Evolutionary conservation across 768 basidiomycete genomes (phyloP).

Genomic region (Lactarius pseudohatsudake): DNA sequence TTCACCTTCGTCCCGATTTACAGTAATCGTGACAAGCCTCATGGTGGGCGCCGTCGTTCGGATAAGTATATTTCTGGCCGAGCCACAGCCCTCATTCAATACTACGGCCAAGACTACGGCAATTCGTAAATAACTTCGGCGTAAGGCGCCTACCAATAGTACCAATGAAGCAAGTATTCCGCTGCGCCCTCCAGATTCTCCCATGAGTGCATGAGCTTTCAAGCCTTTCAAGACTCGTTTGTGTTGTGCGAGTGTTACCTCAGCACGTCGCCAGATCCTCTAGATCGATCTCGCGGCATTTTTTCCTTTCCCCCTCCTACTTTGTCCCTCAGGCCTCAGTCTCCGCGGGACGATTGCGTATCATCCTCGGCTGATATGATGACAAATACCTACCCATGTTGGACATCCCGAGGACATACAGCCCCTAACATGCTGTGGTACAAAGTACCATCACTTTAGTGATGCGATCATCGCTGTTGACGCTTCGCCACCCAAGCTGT

Average conservation of each 20-base stretch:
- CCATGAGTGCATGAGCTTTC: not conserved
- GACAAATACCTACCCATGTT: not conserved
- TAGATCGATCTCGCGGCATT: too few relatives aligned
- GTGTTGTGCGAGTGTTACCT: too few relatives aligned
- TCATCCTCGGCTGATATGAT: not conserved
- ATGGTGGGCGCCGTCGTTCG: not conserved
- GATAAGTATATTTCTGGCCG: not conserved
- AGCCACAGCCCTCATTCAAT: too few relatives aligned
- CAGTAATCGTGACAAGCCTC: too few relatives aligned
- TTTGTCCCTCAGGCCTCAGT: too few relatives aligned
- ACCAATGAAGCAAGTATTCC: not conserved
- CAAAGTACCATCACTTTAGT: not conserved
- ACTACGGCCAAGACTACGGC: too few relatives aligned
- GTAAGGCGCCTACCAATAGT: not conserved
- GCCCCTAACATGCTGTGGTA: not conserved
- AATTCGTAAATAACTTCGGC: too few relatives aligned
- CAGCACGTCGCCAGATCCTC: not conserved
- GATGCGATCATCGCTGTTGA: not conserved
- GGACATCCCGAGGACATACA: not conserved
- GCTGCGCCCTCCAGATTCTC: too few relatives aligned
- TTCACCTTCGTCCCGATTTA: too few relatives aligned
- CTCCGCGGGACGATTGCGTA: constrained; percentile 3
- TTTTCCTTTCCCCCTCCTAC: not conserved
- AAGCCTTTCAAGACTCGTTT: not conserved
- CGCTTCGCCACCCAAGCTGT: not conserved